Base-by-base conservation (phyloP, 2,329 filamentous ascomycete genomes). In the Thermomyces lanuginosus region DNA sequence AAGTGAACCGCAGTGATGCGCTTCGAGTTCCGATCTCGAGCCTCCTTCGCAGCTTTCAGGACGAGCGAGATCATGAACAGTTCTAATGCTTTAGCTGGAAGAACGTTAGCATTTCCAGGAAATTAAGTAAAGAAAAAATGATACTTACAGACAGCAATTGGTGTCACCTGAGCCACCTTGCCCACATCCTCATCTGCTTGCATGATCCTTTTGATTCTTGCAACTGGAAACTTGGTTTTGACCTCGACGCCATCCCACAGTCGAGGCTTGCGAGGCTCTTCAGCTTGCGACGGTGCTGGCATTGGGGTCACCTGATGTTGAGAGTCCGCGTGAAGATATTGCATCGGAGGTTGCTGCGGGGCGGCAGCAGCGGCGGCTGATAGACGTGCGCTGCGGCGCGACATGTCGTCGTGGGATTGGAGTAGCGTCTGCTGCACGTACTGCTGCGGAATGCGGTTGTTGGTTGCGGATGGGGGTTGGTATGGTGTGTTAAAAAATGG, bases 161-260 rank as follows among this genome's bases (percentile, higher is more conserved):
- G 86, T 1, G 89, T 93, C 35, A 95, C 89, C 55, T 98, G 89
- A 3, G 89, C 84, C 6, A 98, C 89, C 58, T 98, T 98, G 35
- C 89, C 89, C 0, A 98, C 84, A 50, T 98, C 89, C 48, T 98
- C 89, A 46, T 98, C 89, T 7, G 86, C 86, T 57, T 98, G 89
- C 89, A 98, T 95, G 45, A 98, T 95, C 27, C 89, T 74, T 64
- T 98, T 98, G 61, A 98, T 98, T 35, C 89, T 70, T 8, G 89
- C 89, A 16, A 92, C 92, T 1, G 89, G 89, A 45, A 98, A 98
- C 45, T 93, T 93, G 17, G 86, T 95, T 54, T 72, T 80, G 42
- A 98, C 82, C 22, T 82, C 53, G 57, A 92, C 57, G 52, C 69
- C 51, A 57, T 72, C 54, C 27, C 49, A 46, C 24, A 51, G 45